Evolutionary conservation across 495 filamentous ascomycete genomes (phyloP), one percentile per base, ranked within the genome.

Genomic region (Lophium mytilinum): DNA sequence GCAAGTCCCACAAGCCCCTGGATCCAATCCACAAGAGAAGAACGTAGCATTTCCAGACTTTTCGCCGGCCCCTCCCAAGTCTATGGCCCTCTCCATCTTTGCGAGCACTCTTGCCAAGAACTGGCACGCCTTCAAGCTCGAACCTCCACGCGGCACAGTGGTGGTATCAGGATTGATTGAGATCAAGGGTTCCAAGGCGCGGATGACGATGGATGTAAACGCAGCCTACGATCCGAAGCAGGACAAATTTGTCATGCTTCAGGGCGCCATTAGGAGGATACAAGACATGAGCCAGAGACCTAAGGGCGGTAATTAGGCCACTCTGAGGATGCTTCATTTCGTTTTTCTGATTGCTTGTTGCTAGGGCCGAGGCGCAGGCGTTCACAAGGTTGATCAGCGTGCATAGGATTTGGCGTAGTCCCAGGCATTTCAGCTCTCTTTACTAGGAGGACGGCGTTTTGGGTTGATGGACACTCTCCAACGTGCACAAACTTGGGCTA

Each of bases 161-260:
- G 67, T 78, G 14, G 73, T 92, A 18, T 71, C 70, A 17, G 88
- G 88, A 0, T 71, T 87, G 1, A 78, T 94, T 0, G 83, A 85
- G 52, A 47, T 92, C 1, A 72, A 76, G 33, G 82, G 85, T 1
- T 66, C 78, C 0, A 79, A 72, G 49, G 83, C 77, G 3, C 74
- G 73, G 57, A 75, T 78, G 55, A 75, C 79, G 14, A 64, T 85
- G 50, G 81, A 85, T 65, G 79, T 85, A 1, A 65, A 65, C 19
- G 82, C 78, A 37, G 76, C 76, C 37, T 87, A 84, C 67, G 80
- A 87, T 63, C 81, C 83, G 12, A 70, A 65, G n/a, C 67, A 42
- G 37, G 52, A 53, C 10, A 64, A 65, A 46, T 73, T 56, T 52
- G 63, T 70, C 12, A 45, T 47, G 11, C 53, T 72, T 0, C 52